Evolutionary conservation across 768 basidiomycete genomes (phyloP).

Genomic region (Dacryopinax primogenitus): DNA sequence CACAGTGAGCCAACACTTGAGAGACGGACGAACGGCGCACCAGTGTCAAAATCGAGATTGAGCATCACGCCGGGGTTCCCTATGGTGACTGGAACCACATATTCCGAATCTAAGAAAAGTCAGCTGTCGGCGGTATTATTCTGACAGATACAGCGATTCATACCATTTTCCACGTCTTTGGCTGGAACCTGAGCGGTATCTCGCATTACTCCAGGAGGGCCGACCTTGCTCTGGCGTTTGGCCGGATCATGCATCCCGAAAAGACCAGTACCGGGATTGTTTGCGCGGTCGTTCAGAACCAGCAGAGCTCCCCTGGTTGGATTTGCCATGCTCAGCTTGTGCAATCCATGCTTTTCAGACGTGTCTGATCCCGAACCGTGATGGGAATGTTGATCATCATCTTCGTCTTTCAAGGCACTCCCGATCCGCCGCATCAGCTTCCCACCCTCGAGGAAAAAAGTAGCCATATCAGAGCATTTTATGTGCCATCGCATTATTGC

Average conservation of each 20-base stretch:
- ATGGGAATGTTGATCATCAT: not conserved
- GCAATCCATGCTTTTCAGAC: not conserved
- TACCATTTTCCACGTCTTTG: constrained; percentile 22
- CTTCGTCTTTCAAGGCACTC: not conserved
- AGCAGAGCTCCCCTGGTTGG: not conserved
- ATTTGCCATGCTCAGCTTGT: not conserved
- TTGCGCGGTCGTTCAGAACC: constrained; percentile 2
- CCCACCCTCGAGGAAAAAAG: not conserved
- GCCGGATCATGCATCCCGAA: not conserved
- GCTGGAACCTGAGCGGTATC: constrained; percentile 21
- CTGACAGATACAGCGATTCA: not conserved
- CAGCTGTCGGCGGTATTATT: no score
- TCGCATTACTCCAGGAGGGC: not conserved
- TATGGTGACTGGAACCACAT: constrained; percentile 31
- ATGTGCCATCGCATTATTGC: not conserved
- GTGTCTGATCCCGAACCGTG: not conserved
- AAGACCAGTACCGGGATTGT: not conserved
- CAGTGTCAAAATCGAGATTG: constrained; percentile 27
- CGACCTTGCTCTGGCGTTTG: not conserved
- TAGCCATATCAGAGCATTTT: not conserved
- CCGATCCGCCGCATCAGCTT: not conserved
- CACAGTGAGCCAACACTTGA: constrained; percentile 11
- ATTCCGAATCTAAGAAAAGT: constrained; percentile 25
- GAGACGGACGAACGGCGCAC: constrained; percentile 1
- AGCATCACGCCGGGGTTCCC: constrained; percentile 32